Conservation (phyloP, 169 alveolate species). For the Plasmodium cynomolgi region DNA sequence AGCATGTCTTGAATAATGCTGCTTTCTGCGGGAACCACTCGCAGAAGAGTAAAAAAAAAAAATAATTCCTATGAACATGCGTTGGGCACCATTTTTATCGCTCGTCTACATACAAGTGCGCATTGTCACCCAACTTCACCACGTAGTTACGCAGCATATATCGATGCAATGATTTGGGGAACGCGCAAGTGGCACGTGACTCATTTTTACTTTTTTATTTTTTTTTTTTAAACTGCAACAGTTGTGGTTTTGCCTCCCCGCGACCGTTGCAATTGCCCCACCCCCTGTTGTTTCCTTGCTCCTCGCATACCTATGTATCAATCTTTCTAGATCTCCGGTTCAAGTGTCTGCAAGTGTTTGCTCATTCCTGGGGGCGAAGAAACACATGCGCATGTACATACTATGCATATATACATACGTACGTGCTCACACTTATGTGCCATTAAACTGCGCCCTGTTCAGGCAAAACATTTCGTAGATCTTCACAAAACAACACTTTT, state of each 20-base stretch:
- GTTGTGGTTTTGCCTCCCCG: not conserved
- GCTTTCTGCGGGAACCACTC: not conserved
- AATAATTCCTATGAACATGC: constrained; percentile 12
- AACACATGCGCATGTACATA: not conserved
- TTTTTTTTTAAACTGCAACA: constrained; percentile 1
- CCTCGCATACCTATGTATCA: not conserved
- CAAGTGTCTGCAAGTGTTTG: not conserved
- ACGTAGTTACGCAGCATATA: not conserved
- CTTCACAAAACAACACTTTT: not conserved
- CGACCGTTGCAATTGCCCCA: not conserved
- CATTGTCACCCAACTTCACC: not conserved
- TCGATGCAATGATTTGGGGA: not conserved
- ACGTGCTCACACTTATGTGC: not conserved
- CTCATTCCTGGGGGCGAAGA: constrained; percentile 3
- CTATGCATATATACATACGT: not conserved
- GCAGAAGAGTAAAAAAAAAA: not conserved
- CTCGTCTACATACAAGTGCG: not conserved
- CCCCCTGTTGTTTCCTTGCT: not conserved
- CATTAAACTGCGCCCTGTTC: not conserved
- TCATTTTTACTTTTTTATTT: not conserved
- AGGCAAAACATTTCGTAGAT: not conserved
- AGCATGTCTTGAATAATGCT: not conserved
- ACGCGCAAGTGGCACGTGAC: not conserved
- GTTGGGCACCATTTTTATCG: not conserved
- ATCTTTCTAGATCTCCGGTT: constrained; percentile 9